Evolutionary conservation across 1,139 yeast species (phyloP), one percentile per base, ranked within the genome.

Genomic region (Hyphopichia khmerensis): DNA sequence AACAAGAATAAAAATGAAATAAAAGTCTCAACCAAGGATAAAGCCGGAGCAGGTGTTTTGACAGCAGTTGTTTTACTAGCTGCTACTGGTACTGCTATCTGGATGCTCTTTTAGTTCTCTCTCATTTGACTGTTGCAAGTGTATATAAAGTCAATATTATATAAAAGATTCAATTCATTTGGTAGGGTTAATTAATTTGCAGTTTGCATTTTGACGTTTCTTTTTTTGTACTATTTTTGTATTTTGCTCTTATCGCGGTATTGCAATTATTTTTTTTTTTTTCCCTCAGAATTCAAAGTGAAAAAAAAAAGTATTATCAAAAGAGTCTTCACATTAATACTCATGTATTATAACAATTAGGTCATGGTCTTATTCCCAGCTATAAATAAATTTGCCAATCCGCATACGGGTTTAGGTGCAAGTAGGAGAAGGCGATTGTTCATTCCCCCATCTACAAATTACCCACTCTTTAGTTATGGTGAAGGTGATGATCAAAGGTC

Each of bases 361-460:
- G 10, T 26, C 14, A 73, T 73, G 79, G 79, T 73, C 37, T 63
- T 72, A 45, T 72, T 72, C 41, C 59, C 62, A 42, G 53, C 68
- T 11, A 71, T 73, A 40, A 73, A 73, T 49, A 62, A 63, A 48
- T 59, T 72, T 38, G 75, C 77, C 36, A 71, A 69, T 49, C 76
- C 77, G 16, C 61, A 62, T 38, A 64, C 66, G n/a, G 60, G 60
- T 9, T 55, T 54, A 2, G 69, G 67, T 6, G 68, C 68, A 19
- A 71, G 71, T 26, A 57, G 77, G 41, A 59, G 77, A 43, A 59
- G 78, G 45, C 59, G 75, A 39, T 53, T 74, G 19, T 84, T 80
- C 57, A 76, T 84, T n/a, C 88, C 89, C 1, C 89, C 90, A 0
- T 79, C 87, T 36, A 84, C 87, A 1, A 77, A 80, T 50, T 77